phyloP scores from a whole-genome alignment of 345 rosid genomes.

The Brassica incana region DNA sequence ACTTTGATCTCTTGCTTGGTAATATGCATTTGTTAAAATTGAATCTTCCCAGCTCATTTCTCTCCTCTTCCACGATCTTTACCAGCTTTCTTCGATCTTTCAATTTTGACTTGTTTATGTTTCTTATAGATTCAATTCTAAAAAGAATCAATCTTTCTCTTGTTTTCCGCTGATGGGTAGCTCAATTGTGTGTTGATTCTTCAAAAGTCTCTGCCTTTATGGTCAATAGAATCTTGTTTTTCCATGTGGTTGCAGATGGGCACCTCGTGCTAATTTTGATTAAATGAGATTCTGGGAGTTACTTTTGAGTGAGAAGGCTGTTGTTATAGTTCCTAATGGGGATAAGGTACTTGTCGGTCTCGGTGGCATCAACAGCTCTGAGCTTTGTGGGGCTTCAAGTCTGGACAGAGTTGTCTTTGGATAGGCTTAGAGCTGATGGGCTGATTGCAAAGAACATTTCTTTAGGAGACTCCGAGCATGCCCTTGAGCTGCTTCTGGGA shows the following conservation, averaged over 20 bases:
- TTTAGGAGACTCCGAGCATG: slow-evolving; percentile 52
- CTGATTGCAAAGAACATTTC: slow-evolving; percentile 48
- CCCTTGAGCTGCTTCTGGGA: slow-evolving; percentile 58
- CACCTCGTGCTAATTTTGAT: slow-evolving; percentile 38
- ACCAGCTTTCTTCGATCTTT: neutral
- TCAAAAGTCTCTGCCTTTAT: neutral
- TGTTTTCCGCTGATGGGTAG: neutral
- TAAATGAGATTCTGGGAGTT: slow-evolving; percentile 34
- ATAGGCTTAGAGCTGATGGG: slow-evolving; percentile 58
- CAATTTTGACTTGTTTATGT: neutral
- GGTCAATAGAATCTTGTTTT: neutral
- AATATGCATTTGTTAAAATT: neutral
- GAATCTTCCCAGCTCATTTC: neutral
- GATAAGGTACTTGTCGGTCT: slow-evolving; percentile 59
- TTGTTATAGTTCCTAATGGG: slow-evolving; percentile 55
- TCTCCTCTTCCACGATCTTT: neutral
- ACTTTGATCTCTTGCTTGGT: neutral
- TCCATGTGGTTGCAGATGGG: slow-evolving; percentile 18
- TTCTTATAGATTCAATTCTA: neutral
- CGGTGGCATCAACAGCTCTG: slow-evolving; percentile 63
- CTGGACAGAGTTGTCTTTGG: slow-evolving; percentile 71
- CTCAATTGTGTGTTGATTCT: neutral
- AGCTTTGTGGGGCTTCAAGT: slow-evolving; percentile 72
- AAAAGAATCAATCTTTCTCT: neutral
- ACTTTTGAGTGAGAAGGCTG: slow-evolving; percentile 39